phyloP scores from a whole-genome alignment of 352 stramenopile species.

The Nothophytophthora sp. region DNA sequence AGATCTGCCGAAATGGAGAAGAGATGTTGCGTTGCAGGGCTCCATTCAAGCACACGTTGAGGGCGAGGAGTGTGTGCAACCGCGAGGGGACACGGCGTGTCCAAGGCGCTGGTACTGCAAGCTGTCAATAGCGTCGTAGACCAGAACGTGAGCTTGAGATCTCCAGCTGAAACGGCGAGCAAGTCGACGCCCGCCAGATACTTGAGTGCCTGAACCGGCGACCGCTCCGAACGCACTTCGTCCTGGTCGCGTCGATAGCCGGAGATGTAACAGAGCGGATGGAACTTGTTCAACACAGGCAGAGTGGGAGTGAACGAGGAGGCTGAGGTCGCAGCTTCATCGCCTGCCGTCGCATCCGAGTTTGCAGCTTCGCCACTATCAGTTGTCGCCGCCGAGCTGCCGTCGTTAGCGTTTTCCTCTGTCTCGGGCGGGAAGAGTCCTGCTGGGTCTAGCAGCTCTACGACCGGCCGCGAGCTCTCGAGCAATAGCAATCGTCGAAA shows the following conservation, averaged over 20 bases:
- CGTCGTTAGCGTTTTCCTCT: conserved; percentile 20
- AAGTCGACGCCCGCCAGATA: conserved; percentile 63
- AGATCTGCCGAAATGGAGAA: conserved; percentile 79
- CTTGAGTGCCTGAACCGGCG: conserved; percentile 73
- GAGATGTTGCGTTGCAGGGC: conserved; percentile 42
- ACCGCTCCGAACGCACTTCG: conserved; percentile 72
- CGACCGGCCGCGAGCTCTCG: conserved; percentile 62
- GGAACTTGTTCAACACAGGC: conserved; percentile 66
- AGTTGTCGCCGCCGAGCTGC: neutral
- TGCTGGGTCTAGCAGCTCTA: conserved; percentile 62
- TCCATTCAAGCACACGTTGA: conserved; percentile 77
- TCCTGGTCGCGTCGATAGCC: conserved; percentile 81
- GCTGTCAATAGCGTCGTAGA: conserved; percentile 59
- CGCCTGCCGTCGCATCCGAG: neutral
- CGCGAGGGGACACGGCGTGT: conserved; percentile 61
- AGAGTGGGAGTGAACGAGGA: conserved; percentile 44
- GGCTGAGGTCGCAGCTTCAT: conserved; percentile 1
- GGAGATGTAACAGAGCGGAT: conserved; percentile 65
- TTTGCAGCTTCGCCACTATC: conserved; percentile 1
- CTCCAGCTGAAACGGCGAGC: conserved; percentile 66
- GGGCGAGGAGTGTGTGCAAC: conserved; percentile 67
- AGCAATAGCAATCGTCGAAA: conserved; percentile 63
- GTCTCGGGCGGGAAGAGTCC: conserved; percentile 38
- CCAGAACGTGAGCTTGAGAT: conserved; percentile 85
- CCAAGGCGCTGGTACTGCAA: conserved; percentile 56